Base-by-base conservation (phyloP, 2,329 filamentous ascomycete species). In the Clonostachys chloroleuca region DNA sequence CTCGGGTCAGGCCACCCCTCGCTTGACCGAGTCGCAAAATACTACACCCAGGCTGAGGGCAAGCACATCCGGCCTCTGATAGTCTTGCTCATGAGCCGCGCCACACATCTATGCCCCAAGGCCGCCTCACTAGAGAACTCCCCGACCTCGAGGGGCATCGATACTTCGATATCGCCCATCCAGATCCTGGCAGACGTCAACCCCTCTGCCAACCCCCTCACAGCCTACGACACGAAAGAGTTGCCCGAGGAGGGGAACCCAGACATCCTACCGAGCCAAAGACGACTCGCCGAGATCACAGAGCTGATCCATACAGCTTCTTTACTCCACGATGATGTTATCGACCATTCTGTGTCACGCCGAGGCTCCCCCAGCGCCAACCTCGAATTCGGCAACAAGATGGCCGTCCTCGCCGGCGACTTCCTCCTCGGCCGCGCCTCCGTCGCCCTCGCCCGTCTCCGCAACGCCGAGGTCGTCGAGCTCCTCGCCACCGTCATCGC, bases 261-360 rank as follows among this genome's bases (percentile, higher is more conserved):
- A 56, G 82, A 89, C 55, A 94, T 99, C 55, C 82, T 97, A 17
- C 92, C 94, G n/a, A 87, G 90, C 16, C 94, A 99, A 64, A 80
- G 92, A 54, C 85, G 94, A 24, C 77, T 99, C 36, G 94, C 94
- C 45, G 94, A 99, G 68, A 97, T 99, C 60, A 94, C 92, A 3
- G 94, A 99, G 68, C 78, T 99, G 47, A 97, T 99, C 54, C 94
- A 99, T 68, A 97, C 94, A 1, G 92, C 94, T 1, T 97, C 92
- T 2, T 80, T 99, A 16, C 83, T 99, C 13, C 94, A 99, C 69
- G 94, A 99, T 77, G 94, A 99, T 70, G 94, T 99, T 33, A 96
- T 99, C 61, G 94, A 99, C 64, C 88, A 92, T 64, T 95, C 92
- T 2, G 77, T 89, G 40, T 87, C 91, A 12, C 83, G 94, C 47